A percentile compares a stretch with the other conserved stretches of the same genome.
These are phyloP conservation scores for Ascochyta rabiei DNA, from an alignment of 2,329 filamentous ascomycete species.

Conservation along the genomic window DNA sequence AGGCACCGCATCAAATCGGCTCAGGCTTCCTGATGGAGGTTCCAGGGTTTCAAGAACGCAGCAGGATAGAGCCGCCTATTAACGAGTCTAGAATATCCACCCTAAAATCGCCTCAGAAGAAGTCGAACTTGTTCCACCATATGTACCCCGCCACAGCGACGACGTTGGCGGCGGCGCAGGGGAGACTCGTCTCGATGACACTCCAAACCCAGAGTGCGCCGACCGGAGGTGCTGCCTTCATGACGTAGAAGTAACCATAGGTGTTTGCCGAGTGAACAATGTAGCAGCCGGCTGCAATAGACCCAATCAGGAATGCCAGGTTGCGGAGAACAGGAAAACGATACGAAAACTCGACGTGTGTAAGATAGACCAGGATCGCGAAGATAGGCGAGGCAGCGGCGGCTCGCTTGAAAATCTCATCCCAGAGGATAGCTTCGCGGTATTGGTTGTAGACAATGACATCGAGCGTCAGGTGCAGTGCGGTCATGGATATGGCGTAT, in stretches of 20 bases:
- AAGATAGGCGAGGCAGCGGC: conserved; percentile 53
- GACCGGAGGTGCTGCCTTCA: conserved; percentile 89
- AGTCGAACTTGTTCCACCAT: conserved; percentile 61
- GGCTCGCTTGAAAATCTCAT: conserved; percentile 59
- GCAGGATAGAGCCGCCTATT: neutral
- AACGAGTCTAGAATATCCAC: neutral
- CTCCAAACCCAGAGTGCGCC: conserved; percentile 94
- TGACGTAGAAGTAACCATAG: conserved; percentile 81
- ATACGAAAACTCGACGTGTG: conserved; percentile 49
- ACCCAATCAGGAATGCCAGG: conserved; percentile 66
- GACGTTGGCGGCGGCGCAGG: conserved; percentile 65
- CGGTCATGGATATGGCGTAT: conserved; percentile 65
- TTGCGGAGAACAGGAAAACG: conserved; percentile 55
- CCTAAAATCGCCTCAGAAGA: conserved; percentile 42
- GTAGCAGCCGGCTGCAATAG: conserved; percentile 72
- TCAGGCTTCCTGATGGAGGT: neutral
- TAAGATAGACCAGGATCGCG: conserved; percentile 52
- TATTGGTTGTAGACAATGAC: conserved; percentile 82
- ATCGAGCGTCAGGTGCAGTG: conserved; percentile 79
- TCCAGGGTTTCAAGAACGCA: neutral
- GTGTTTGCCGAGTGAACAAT: conserved; percentile 82
- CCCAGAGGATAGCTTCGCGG: conserved; percentile 68
- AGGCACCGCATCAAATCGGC: neutral
- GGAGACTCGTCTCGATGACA: conserved; percentile 81
- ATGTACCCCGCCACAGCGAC: conserved; percentile 58